Evolutionary conservation across 495 filamentous ascomycete genomes (phyloP).

Genomic region (Xylaria telfairii): DNA sequence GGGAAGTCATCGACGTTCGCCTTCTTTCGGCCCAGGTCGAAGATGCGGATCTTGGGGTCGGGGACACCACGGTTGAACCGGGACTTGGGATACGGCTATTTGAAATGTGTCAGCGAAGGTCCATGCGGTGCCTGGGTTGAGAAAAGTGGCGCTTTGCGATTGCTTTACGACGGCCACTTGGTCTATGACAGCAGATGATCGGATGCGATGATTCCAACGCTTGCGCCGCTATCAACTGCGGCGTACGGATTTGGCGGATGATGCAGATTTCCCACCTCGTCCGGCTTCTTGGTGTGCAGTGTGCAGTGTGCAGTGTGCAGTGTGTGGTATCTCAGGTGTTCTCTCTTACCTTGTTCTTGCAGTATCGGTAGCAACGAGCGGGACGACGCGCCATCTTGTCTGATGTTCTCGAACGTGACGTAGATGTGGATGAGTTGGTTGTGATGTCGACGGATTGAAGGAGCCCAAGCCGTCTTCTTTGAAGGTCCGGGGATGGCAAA

Average conservation of each 20-base stretch:
- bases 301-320: neutral
- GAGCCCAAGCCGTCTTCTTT: slow-evolving; percentile 38
- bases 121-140: neutral
- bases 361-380: slow-evolving; percentile 99
- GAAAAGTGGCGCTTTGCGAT: neutral
- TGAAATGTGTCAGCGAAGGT: slow-evolving; percentile 34
- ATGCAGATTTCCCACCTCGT: neutral
- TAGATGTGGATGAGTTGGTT: slow-evolving; percentile 47
- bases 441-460: slow-evolving; percentile 35
- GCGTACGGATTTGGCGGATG: neutral
- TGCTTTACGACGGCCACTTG: neutral
- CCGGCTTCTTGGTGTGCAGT: neutral
- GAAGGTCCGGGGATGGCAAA: slow-evolving; percentile 33
- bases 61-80: slow-evolving; percentile 99
- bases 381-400: slow-evolving; percentile 97
- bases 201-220: neutral
- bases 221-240: neutral
- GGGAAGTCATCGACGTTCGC: slow-evolving; percentile 99
- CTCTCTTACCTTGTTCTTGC: slow-evolving; percentile 98
- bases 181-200: neutral
- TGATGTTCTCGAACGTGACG: slow-evolving; percentile 61
- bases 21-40: slow-evolving; percentile 98
- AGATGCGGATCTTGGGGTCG: slow-evolving; percentile 99
- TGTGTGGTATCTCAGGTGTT: neutral
- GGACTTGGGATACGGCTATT: slow-evolving; percentile 96